These are phyloP conservation scores for Boletus edulis DNA, from an alignment of 768 basidiomycete genomes.

Conservation along the genomic window DNA sequence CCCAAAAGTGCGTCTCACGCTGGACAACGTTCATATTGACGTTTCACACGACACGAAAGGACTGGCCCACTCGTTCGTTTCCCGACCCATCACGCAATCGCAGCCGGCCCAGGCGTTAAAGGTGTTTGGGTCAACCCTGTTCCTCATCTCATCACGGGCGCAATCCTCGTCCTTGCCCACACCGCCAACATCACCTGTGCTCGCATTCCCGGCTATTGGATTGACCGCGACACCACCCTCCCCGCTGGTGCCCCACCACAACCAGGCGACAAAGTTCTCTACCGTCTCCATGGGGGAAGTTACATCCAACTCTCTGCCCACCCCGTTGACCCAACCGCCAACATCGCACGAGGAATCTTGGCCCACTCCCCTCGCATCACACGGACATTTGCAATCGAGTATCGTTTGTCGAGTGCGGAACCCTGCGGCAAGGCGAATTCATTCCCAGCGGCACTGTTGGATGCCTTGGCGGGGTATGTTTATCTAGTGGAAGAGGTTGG, in stretches of 20 bases:
- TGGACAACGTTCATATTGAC: background rate
- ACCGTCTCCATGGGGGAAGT: constrained; percentile 32
- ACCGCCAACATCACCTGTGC: constrained; percentile 26
- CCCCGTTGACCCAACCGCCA: constrained; percentile 24
- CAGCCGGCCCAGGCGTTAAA: constrained; percentile 21
- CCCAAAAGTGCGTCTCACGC: constrained; percentile 17
- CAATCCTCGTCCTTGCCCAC: constrained; percentile 28
- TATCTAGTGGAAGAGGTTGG: constrained; percentile 46
- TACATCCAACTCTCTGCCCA: constrained; percentile 29
- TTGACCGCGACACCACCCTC: constrained; percentile 20
- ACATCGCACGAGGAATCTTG: constrained; percentile 21
- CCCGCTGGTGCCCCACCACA: constrained; percentile 18
- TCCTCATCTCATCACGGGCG: constrained; percentile 32
- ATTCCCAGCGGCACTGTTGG: constrained; percentile 54
- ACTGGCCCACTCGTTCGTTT: constrained; percentile 17
- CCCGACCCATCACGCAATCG: constrained; percentile 21
- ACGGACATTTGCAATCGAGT: constrained; percentile 43
- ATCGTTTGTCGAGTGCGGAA: constrained; percentile 38
- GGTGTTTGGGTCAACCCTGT: constrained; percentile 36
- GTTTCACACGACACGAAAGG: constrained; percentile 1
- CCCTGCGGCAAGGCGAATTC: constrained; percentile 33
- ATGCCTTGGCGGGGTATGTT: constrained; percentile 47
- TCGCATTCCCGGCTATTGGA: constrained; percentile 38
- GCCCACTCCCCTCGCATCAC: constrained; percentile 12
- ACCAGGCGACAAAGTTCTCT: constrained; percentile 34